Evolutionary conservation across 176 grass and related monocot species (phyloP).

Genomic region (Chloris gayana): DNA sequence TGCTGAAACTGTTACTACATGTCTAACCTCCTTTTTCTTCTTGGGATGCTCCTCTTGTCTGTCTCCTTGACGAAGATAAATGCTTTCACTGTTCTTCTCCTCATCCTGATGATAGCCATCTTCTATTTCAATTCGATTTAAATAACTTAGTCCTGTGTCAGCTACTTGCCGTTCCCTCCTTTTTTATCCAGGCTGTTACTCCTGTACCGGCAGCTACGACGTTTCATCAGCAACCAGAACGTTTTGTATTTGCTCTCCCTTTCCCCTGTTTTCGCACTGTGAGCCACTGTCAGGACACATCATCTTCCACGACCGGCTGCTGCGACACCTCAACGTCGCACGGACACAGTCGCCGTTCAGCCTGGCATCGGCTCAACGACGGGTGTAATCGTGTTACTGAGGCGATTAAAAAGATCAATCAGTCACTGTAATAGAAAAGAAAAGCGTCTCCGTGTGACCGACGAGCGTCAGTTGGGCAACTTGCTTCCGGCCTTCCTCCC

Average conservation of each 20-base stretch:
- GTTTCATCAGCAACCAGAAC: conserved; percentile 20
- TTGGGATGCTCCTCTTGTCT: neutral
- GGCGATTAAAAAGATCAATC: neutral
- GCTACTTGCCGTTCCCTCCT: neutral
- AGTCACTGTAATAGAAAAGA: neutral
- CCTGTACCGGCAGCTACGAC: conserved; percentile 26
- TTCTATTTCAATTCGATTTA: neutral
- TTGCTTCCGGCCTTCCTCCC: neutral
- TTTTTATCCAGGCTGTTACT: conserved; percentile 17
- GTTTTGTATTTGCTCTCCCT: neutral
- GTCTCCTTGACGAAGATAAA: neutral
- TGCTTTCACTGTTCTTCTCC: neutral
- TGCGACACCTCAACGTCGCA: conserved; percentile 15
- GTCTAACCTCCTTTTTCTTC: neutral
- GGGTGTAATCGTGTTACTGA: conserved; percentile 10
- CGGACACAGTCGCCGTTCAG: neutral
- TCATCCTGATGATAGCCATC: neutral
- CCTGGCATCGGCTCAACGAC: conserved; percentile 23
- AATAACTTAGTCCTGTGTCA: conserved; percentile 2
- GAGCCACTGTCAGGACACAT: conserved; percentile 43
- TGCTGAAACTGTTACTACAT: neutral
- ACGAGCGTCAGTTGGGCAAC: neutral
- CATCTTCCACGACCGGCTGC: conserved; percentile 27
- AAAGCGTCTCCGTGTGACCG: neutral
- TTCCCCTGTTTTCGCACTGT: conserved; percentile 25